These are phyloP conservation scores for Spathaspora boniae DNA, from an alignment of 805 yeast genomes.

Conservation along the genomic window DNA sequence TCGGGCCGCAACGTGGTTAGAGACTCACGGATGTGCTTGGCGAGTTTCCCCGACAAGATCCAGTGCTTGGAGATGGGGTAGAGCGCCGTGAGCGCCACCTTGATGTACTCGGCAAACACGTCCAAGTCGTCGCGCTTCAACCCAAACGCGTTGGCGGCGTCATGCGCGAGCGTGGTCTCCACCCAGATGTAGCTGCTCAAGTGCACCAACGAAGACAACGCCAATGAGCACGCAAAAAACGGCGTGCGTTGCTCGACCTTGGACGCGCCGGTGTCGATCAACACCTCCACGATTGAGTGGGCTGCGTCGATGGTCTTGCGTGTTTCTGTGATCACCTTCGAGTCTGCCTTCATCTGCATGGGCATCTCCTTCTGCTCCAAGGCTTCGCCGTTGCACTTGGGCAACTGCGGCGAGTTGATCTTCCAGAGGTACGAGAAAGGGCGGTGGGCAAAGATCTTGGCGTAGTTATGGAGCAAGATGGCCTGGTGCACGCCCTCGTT, in stretches of 20 bases:
- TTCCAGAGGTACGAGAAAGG: constrained; percentile 54
- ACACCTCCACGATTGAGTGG: constrained; percentile 42
- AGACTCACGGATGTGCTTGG: constrained; percentile 45
- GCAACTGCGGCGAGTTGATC: constrained; percentile 17
- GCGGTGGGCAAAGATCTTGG: constrained; percentile 52
- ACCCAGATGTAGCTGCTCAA: constrained; percentile 53
- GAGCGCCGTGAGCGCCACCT: constrained; percentile 46
- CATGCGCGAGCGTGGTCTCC: constrained; percentile 29
- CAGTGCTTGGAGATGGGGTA: constrained; percentile 50
- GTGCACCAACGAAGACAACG: constrained; percentile 51
- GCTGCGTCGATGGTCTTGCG: constrained; percentile 55
- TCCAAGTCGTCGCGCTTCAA: constrained; percentile 35
- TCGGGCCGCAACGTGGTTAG: constrained; percentile 40
- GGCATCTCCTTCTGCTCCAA: constrained; percentile 13
- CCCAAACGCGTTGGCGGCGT: constrained; percentile 14
- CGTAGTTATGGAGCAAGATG: constrained; percentile 45
- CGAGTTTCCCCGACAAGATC: constrained; percentile 46
- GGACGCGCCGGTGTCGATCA: constrained; percentile 47
- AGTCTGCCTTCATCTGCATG: constrained; percentile 26
- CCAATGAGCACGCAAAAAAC: constrained; percentile 49
- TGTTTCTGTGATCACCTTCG: constrained; percentile 48
- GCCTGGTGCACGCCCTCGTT: constrained; percentile 56
- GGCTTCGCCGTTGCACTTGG: constrained; percentile 12
- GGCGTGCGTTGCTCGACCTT: constrained; percentile 46
- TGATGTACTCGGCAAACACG: constrained; percentile 46